Base-by-base conservation (phyloP, 2,329 filamentous ascomycete species). In the Fusarium foetens region DNA sequence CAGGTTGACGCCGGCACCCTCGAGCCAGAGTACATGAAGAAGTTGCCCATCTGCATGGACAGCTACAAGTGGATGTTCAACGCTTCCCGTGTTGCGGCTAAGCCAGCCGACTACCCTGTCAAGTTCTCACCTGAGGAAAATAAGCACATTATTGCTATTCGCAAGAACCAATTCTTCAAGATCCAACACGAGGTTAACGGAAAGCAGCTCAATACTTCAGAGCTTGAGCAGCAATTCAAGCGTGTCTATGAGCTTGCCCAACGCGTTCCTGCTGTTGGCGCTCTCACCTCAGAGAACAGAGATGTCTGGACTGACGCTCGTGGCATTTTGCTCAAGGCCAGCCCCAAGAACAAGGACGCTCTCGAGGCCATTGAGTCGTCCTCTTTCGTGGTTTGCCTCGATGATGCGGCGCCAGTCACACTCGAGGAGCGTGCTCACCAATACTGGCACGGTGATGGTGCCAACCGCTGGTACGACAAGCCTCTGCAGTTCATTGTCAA, bases 41-140 rank as follows among this genome's bases (percentile, higher is more conserved):
- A 94, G 84, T 88, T 97, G 66, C 96, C 96, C 67, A 95, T 98
- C 80, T 96, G 95, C 83, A 99, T 99, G 96, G 94, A 94, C 86
- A 96, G 94, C 80, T 98, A 98, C 86, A 87, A 97, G 85, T 98
- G 92, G 89, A 99, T 99, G 96, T 99, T 99, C 89, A 98, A 99
- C 84, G 91, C 90, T 83, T 93, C 90, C 82, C 92, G 96, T 76
- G 91, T 98, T 43, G 92, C 95, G 35, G 92, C 93, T 59, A 92
- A 92, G 78, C 93, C 94, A 17, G 88, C 91, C 38, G 96, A 99
- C 80, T 90, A 94, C 79, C 92, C 93, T 14, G 86, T 93, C 80
- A 98, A 98, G 84, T 97, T 92, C 83, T 84, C 91, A 16, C 83
- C 89, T 65, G 84, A 89, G 68, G 88, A 93, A 71, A 89, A 98